phyloP scores from a whole-genome alignment of 2,329 filamentous ascomycete genomes.

The Scedosporium aurantiacum region DNA sequence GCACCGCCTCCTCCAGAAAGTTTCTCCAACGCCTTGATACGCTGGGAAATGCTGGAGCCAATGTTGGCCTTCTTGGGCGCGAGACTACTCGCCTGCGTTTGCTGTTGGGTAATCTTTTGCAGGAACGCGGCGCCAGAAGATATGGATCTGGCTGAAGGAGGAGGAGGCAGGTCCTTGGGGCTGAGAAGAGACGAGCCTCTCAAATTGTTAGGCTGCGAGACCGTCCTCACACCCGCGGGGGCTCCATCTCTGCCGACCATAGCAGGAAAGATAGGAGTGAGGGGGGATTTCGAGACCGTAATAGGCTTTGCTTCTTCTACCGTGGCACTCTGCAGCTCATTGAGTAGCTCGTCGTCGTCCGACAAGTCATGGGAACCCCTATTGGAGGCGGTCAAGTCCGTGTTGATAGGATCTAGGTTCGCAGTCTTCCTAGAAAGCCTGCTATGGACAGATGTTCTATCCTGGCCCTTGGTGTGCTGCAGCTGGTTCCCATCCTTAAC shows the following conservation, averaged over 20 bases:
- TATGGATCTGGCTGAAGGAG: constrained; percentile 38
- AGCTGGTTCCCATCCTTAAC: background rate
- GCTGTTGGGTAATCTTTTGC: constrained; percentile 42
- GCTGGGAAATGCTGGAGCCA: constrained; percentile 82
- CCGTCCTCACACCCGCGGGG: constrained; percentile 27
- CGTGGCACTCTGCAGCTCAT: constrained; percentile 73
- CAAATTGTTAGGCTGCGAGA: constrained; percentile 34
- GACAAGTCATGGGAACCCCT: constrained; percentile 28
- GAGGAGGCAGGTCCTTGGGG: constrained; percentile 30
- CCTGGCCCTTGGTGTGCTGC: constrained; percentile 15
- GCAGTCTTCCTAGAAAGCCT: constrained; percentile 24
- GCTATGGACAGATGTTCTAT: constrained; percentile 16
- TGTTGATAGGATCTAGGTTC: constrained; percentile 44
- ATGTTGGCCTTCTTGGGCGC: constrained; percentile 67
- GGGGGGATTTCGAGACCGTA: constrained; percentile 71
- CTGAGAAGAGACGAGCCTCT: constrained; percentile 23
- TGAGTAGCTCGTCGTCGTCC: constrained; percentile 74
- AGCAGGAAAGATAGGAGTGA: constrained; percentile 48
- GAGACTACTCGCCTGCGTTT: constrained; percentile 32
- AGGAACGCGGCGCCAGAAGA: constrained; percentile 47
- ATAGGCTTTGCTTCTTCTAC: constrained; percentile 76
- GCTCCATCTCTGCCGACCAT: constrained; percentile 12
- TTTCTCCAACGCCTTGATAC: constrained; percentile 84
- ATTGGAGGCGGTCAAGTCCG: constrained; percentile 26
- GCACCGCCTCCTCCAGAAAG: constrained; percentile 38